phyloP scores from a whole-genome alignment of 2,329 filamentous ascomycete species.

The Paecilomyces niveus region DNA sequence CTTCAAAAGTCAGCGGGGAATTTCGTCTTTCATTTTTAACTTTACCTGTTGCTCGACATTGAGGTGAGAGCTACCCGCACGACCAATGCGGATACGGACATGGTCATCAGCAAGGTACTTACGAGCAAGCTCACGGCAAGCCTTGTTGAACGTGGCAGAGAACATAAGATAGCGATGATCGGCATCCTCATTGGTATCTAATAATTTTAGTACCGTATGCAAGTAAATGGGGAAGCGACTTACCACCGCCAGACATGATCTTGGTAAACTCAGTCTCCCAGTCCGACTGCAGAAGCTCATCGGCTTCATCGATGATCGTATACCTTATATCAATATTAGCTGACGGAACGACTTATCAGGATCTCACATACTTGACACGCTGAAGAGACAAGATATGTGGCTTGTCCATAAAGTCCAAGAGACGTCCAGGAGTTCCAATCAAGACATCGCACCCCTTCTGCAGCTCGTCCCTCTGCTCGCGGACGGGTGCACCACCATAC shows the following conservation, averaged over 20 bases:
- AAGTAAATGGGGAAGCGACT: slow-evolving; percentile 24
- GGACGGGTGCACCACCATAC: slow-evolving; percentile 75
- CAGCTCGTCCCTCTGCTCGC: slow-evolving; percentile 65
- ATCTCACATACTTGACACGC: slow-evolving; percentile 59
- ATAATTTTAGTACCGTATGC: slow-evolving; percentile 8
- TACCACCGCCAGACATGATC: slow-evolving; percentile 76
- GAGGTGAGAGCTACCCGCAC: slow-evolving; percentile 70
- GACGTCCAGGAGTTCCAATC: slow-evolving; percentile 78
- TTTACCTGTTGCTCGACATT: slow-evolving; percentile 70
- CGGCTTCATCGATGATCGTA: slow-evolving; percentile 85
- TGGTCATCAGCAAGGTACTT: slow-evolving; percentile 67
- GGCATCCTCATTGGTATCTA: slow-evolving; percentile 67
- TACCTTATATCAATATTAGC: slow-evolving; percentile 33
- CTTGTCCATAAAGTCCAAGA: slow-evolving; percentile 74
- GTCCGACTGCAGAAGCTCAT: slow-evolving; percentile 76
- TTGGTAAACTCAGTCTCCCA: slow-evolving; percentile 71
- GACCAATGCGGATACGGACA: slow-evolving; percentile 77
- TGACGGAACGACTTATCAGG: background rate
- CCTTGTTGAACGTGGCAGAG: slow-evolving; percentile 86
- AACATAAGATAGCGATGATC: slow-evolving; percentile 73
- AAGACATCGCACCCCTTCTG: slow-evolving; percentile 81
- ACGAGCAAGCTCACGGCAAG: slow-evolving; percentile 66
- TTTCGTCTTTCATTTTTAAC: background rate
- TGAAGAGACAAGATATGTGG: slow-evolving; percentile 61
- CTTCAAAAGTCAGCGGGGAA: slow-evolving; percentile 16